Evolutionary conservation across 2,329 filamentous ascomycete species (phyloP).

Genomic region (Pseudogymnoascus sp.): DNA sequence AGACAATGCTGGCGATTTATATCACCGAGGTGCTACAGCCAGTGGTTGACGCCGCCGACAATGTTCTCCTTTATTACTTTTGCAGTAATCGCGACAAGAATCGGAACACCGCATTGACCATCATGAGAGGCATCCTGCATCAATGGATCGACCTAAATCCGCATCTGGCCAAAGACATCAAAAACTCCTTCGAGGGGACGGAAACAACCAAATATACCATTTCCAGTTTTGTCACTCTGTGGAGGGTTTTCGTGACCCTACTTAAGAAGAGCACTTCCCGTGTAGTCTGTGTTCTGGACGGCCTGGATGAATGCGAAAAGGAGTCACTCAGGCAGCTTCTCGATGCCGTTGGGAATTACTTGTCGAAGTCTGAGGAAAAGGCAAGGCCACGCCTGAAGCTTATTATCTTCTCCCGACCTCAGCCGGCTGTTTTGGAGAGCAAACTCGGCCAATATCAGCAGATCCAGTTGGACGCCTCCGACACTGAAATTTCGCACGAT

Average conservation of each 20-base stretch:
- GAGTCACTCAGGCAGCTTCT: constrained; percentile 16
- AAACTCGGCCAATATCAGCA: constrained; percentile 13
- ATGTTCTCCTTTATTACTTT: constrained; percentile 33
- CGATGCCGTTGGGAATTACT: neutral
- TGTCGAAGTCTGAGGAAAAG: constrained; percentile 6
- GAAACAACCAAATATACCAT: neutral
- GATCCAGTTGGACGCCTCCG: constrained; percentile 21
- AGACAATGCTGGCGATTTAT: constrained; percentile 29
- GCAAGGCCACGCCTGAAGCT: neutral
- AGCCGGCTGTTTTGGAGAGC: constrained; percentile 3
- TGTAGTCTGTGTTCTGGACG: constrained; percentile 26
- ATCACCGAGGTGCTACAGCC: constrained; percentile 14
- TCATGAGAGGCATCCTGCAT: constrained; percentile 39
- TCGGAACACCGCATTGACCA: constrained; percentile 35
- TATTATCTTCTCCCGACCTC: neutral
- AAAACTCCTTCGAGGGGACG: neutral
- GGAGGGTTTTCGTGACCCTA: constrained; percentile 22
- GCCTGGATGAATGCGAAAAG: constrained; percentile 27
- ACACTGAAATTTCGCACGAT: constrained; percentile 21
- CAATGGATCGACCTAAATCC: constrained; percentile 28
- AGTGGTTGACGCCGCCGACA: neutral
- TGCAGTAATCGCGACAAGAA: constrained; percentile 36
- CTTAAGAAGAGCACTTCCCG: constrained; percentile 13
- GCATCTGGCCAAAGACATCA: neutral
- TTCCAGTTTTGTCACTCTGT: constrained; percentile 18